Evolutionary conservation across 23 red algal species (phyloP), one percentile per base, ranked within the genome.

Genomic region (Gracilariopsis chorda): DNA sequence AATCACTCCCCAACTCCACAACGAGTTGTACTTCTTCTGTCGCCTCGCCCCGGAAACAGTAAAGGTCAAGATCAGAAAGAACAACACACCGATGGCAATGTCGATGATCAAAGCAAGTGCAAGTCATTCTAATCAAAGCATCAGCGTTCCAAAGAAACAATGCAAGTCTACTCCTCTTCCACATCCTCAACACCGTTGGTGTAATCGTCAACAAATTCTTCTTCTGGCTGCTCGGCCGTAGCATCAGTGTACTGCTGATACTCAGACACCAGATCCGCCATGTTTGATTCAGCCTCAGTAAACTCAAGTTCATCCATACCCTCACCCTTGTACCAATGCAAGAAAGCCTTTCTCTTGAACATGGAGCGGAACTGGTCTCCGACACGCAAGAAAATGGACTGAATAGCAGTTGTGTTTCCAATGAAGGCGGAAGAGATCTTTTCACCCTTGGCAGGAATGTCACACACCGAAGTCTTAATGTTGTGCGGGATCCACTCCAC

Each of bases 401-500:
- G 97, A 32, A 99, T 95, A 42, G 97, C 82, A 7, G 97, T 99
- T 20, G 97, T 92, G 80, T 99, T 99, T 19, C 97, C 97, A 23
- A 99, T 94, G 65, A 99, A 99, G 4, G 93, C 83, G 19, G 92
- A 88, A 3, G 97, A 95, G 53, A 94, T 74, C 75, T 96, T 92
- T 59, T 83, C 58, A 6, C 94, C 97, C 47, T 78, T 68, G 11
- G 97, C 89, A 14, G 97, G 82, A 25, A 99, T 87, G 57, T 95
- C 93, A 81, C 97, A 99, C 55, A 99, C 90, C 28, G 92, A 95
- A 9, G 92, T 94, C 90, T 99, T 99, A 75, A 93, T 95, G 78
- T 96, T 96, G 80, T 99, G 90, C 71, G 97, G 97, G 82, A 99
- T 99, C 97, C 97, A 99, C 60, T 99, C 97, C n/a, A 99, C 93